These are phyloP conservation scores for Solanum pennellii DNA, from an alignment of 257 asterid species.

Conservation along the genomic window DNA sequence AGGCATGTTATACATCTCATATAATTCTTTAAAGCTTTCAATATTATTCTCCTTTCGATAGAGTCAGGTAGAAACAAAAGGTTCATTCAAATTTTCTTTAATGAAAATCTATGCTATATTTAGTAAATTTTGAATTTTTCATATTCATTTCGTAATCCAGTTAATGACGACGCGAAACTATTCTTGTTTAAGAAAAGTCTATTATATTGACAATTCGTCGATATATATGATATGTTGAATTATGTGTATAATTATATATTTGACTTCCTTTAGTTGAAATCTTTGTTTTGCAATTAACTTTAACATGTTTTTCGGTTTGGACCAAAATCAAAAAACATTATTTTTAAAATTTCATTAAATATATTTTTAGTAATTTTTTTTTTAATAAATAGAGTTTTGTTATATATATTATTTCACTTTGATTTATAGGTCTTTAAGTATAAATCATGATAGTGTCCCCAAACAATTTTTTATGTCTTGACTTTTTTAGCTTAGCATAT, in stretches of 20 bases:
- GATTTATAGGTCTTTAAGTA: neutral
- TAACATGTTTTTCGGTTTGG: neutral
- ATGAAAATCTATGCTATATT: rapidly evolving
- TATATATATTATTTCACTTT: neutral
- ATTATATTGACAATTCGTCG: neutral
- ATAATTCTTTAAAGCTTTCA: neutral
- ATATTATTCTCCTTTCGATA: neutral
- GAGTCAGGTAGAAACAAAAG: neutral
- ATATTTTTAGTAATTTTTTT: neutral
- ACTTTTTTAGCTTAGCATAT: neutral
- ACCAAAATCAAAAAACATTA: neutral
- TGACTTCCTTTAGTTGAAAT: too few relatives aligned
- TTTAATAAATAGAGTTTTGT: neutral
- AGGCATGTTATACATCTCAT: neutral
- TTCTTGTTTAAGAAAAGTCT: too few relatives aligned
- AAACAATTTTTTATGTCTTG: neutral
- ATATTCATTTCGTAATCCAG: neutral
- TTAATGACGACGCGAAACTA: too few relatives aligned
- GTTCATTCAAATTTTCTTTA: rapidly evolving
- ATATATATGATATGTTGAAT: too few relatives aligned
- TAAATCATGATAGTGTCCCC: neutral
- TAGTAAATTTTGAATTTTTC: neutral
- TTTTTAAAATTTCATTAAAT: neutral
- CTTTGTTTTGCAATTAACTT: neutral
- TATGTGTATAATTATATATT: too few relatives aligned